These are phyloP conservation scores for Zoysia japonica DNA, from an alignment of 176 grass and related monocot species.

Conservation along the genomic window DNA sequence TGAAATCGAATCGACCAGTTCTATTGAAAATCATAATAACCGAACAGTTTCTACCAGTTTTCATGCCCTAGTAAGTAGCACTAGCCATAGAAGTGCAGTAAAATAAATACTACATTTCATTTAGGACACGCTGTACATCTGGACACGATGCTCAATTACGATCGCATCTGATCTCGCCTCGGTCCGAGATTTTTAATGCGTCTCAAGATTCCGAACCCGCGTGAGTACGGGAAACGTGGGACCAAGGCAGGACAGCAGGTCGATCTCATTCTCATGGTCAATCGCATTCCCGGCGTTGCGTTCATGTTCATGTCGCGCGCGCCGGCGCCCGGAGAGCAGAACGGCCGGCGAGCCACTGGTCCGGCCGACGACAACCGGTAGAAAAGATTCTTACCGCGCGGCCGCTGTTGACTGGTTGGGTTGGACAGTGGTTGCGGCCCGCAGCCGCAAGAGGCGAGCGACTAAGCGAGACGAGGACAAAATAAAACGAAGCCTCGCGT, in stretches of 20 bases:
- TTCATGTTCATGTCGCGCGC: background rate
- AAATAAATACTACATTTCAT: background rate
- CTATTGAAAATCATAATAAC: too few relatives aligned
- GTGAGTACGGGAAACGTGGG: background rate
- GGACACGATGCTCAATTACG: background rate
- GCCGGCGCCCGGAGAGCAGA: background rate
- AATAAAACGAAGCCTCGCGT: conserved; percentile 38
- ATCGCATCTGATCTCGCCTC: background rate
- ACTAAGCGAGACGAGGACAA: background rate
- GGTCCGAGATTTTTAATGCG: background rate
- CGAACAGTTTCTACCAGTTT: too few relatives aligned
- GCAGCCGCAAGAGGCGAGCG: too few relatives aligned
- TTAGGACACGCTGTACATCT: background rate
- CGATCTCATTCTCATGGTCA: background rate
- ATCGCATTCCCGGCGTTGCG: background rate
- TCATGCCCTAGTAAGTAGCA: too few relatives aligned
- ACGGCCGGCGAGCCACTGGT: background rate
- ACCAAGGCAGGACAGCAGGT: background rate
- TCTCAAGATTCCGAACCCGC: conserved; percentile 5
- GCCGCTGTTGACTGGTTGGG: background rate
- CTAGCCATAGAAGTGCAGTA: too few relatives aligned
- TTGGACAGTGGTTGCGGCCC: background rate
- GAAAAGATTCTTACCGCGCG: background rate
- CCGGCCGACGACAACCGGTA: background rate
- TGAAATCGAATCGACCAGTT: too few relatives aligned